phyloP scores from a whole-genome alignment of 495 filamentous ascomycete genomes.

The Chaetomium cochliodes region DNA sequence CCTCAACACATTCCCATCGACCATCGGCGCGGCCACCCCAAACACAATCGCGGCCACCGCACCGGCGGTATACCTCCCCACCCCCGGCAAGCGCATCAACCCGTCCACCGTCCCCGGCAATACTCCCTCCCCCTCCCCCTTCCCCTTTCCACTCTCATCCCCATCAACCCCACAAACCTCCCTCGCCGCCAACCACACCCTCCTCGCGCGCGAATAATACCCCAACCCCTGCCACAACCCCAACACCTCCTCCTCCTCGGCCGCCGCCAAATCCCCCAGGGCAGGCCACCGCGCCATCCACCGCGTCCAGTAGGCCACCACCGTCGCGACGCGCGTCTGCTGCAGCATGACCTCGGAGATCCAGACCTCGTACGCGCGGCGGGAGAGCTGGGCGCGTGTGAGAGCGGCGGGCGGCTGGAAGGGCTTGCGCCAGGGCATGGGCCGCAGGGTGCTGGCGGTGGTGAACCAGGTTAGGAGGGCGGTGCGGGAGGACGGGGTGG shows the following conservation, averaged over 20 bases:
- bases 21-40: conserved; percentile 44
- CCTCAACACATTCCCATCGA: conserved; percentile 50
- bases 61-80: conserved; percentile 50
- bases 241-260: conserved; percentile 41
- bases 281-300: conserved; percentile 49
- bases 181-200: conserved; percentile 42
- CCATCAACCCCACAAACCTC: conserved; percentile 31
- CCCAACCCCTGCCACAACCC: conserved; percentile 45
- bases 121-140: conserved; percentile 24
- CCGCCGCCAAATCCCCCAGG: conserved; percentile 39
- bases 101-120: conserved; percentile 36
- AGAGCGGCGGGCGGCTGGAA: conserved; percentile 30
- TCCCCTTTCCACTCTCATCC: conserved; percentile 1
- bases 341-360: conserved; percentile 54
- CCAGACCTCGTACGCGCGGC: conserved; percentile 51
- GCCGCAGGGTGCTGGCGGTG: conserved; percentile 33
- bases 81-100: conserved; percentile 42
- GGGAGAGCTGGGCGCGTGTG: conserved; percentile 30
- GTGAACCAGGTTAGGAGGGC: conserved; percentile 46
- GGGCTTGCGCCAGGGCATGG: conserved; percentile 51
- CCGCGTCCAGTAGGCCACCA: conserved; percentile 45
- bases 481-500: conserved; percentile 25
- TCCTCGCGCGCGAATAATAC: conserved; percentile 46
- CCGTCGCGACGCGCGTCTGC: conserved; percentile 49
- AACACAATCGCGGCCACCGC: conserved; percentile 50